phyloP scores from a whole-genome alignment of 139 green algal genomes.

The Pleodorina starrii region DNA sequence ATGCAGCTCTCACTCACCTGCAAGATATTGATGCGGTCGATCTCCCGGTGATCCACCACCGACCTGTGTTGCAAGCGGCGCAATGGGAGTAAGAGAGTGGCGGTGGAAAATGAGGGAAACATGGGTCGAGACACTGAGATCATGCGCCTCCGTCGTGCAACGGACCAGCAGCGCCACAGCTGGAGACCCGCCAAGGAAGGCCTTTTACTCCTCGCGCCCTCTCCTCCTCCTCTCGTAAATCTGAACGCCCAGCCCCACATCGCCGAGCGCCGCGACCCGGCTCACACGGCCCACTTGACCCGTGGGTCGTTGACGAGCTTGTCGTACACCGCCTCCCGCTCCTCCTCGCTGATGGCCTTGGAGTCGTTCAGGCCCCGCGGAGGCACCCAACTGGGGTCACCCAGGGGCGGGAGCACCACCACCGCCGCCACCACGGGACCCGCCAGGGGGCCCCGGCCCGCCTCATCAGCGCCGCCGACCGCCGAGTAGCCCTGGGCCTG shows the following conservation, averaged over 20 bases:
- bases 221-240: too few species aligned
- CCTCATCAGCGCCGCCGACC: slow-evolving; percentile 89
- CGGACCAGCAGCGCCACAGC: too few species aligned
- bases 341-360: slow-evolving; percentile 85
- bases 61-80: slow-evolving; percentile 65
- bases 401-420: slow-evolving; percentile 67
- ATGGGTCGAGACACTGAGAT: too few species aligned
- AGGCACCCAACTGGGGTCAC: slow-evolving; percentile 30
- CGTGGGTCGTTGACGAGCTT: slow-evolving; percentile 70
- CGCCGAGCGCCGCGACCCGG: too few species aligned
- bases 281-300: slow-evolving; percentile 75
- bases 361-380: slow-evolving; percentile 71
- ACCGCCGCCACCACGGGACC: slow-evolving; percentile 92
- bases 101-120: too few species aligned
- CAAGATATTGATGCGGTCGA: slow-evolving; percentile 96
- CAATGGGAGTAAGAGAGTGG: too few species aligned
- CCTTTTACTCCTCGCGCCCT: too few species aligned
- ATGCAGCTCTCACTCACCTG: slow-evolving; percentile 49
- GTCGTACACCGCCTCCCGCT: slow-evolving; percentile 80
- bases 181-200: too few species aligned
- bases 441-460: slow-evolving; percentile 89
- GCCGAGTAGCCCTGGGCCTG: slow-evolving; percentile 64
- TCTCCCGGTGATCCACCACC: slow-evolving; percentile 76
- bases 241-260: too few species aligned
- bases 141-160: too few species aligned